Evolutionary conservation across 2,329 filamentous ascomycete genomes (phyloP).

Genomic region (Diaporthe citrichinensis): DNA sequence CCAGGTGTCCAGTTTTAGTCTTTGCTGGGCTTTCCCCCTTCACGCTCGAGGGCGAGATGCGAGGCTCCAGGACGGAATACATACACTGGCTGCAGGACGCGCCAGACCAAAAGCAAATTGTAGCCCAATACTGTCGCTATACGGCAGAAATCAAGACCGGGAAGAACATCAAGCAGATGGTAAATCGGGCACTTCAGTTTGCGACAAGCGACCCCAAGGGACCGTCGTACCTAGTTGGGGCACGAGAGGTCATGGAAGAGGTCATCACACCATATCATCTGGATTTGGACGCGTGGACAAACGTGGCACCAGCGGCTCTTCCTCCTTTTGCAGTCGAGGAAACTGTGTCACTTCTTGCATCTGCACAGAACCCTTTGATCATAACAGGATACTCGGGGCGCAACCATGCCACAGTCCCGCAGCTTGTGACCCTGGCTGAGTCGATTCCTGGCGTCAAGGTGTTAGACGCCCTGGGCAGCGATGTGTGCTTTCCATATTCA

Average conservation of each 20-base stretch:
- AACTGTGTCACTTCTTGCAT: constrained; percentile 74
- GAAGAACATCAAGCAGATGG: constrained; percentile 89
- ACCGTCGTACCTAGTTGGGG: constrained; percentile 83
- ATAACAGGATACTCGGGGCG: constrained; percentile 81
- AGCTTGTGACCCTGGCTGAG: constrained; percentile 77
- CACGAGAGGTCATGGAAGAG: constrained; percentile 87
- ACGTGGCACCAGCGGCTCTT: constrained; percentile 55
- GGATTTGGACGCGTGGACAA: constrained; percentile 78
- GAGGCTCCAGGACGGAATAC: constrained; percentile 56
- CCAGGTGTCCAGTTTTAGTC: constrained; percentile 72
- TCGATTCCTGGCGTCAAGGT: constrained; percentile 78
- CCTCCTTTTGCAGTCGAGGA: constrained; percentile 65
- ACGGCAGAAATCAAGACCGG: constrained; percentile 86
- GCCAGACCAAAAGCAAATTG: constrained; percentile 63
- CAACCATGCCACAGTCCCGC: constrained; percentile 72
- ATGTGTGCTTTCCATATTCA: constrained; percentile 84
- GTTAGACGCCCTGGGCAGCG: constrained; percentile 81
- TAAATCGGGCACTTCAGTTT: constrained; percentile 87
- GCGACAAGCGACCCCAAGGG: constrained; percentile 83
- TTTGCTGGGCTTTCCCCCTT: constrained; percentile 60
- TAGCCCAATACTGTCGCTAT: constrained; percentile 89
- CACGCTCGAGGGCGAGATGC: constrained; percentile 60
- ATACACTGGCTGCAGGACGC: constrained; percentile 61
- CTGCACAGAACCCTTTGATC: constrained; percentile 74
- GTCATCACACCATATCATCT: constrained; percentile 81